Evolutionary conservation across 116 monocot species (phyloP), one percentile per base, ranked within the genome.

Genomic region (Zostera marina): DNA sequence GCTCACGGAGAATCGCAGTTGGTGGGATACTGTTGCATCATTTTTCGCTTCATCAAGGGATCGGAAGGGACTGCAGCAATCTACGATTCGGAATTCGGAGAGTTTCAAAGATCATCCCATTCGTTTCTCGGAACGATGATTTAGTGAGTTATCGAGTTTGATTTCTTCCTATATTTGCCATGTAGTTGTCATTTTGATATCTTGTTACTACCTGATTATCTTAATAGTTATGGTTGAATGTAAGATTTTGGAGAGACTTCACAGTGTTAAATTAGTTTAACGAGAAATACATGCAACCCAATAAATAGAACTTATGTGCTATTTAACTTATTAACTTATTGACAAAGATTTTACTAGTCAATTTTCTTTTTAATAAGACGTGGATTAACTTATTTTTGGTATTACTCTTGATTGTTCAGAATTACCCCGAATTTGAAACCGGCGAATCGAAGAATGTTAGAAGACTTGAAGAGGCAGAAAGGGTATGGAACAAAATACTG

Each of bases 401-500:
- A 55, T 7, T 55, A 11, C 13, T 20, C 13, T 22, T 55, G 25
- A 55, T 32, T 12, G 13, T 65, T 9, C 54, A 72, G 72, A 60
- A 60, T 10, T 42, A 47, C 25, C 56, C 55, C 11, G 67, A 61
- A 16, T 46, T 61, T 47, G 67, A 67, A 45, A 19, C 49, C 25
- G 56, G 42, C 25, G 12, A 22, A 13, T 53, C 17, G 51, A 52
- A 71, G 38, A 41, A 58, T 45, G 10, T 8, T 51, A 51, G 20
- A 51, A 51, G 44, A 43, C 22, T 47, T 8, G 15, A 61, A 8
- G 61, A 75, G 10, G 72, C 84, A 9, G 71, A 84, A 9, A 75
- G 82, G 63, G 81, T 66, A 54, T 96, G 82, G 94, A 64, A 72
- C 42, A 42, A 78, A 52, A 59, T 76, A 4, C 57, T 96, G 1